Conservation (phyloP, 225 moss, liverwort and hornwort genomes). For the Physcomitrium patens region DNA sequence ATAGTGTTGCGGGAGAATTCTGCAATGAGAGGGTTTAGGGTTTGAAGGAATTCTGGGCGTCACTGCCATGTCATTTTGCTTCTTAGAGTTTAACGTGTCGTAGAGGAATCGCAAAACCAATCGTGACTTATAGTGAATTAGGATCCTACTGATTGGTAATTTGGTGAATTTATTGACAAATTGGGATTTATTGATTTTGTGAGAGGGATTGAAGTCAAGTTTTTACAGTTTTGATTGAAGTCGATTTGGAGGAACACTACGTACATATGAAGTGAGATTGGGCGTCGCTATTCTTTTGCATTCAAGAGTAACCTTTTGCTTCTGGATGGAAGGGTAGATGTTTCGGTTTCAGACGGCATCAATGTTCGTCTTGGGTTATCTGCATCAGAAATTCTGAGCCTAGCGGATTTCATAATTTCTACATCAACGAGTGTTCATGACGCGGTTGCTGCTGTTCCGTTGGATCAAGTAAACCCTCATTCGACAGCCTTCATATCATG, state of each 20-base stretch:
- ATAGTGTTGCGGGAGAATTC: neutral
- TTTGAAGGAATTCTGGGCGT: neutral
- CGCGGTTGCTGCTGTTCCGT: conserved; percentile 74
- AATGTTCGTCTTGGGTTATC: conserved; percentile 67
- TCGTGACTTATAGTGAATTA: too few relatives aligned
- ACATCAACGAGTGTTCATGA: conserved; percentile 75
- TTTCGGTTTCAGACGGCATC: conserved; percentile 58
- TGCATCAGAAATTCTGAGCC: conserved; percentile 70
- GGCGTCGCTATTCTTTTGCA: neutral
- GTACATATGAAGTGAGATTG: neutral
- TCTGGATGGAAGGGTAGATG: conserved; percentile 27
- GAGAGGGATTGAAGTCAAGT: neutral
- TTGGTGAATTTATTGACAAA: too few relatives aligned
- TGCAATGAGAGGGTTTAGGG: too few relatives aligned
- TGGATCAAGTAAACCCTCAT: conserved; percentile 56
- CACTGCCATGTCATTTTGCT: neutral
- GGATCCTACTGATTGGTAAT: too few relatives aligned
- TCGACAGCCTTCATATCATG: neutral
- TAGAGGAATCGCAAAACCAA: too few relatives aligned
- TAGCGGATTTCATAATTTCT: conserved; percentile 76
- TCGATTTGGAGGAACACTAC: neutral
- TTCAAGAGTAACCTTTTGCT: neutral
- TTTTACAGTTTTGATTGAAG: neutral
- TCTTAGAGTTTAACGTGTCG: too few relatives aligned
- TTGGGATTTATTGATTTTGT: too few relatives aligned